These are phyloP conservation scores for Lecanicillium sp. DNA, from an alignment of 2,329 filamentous ascomycete genomes.

Conservation along the genomic window DNA sequence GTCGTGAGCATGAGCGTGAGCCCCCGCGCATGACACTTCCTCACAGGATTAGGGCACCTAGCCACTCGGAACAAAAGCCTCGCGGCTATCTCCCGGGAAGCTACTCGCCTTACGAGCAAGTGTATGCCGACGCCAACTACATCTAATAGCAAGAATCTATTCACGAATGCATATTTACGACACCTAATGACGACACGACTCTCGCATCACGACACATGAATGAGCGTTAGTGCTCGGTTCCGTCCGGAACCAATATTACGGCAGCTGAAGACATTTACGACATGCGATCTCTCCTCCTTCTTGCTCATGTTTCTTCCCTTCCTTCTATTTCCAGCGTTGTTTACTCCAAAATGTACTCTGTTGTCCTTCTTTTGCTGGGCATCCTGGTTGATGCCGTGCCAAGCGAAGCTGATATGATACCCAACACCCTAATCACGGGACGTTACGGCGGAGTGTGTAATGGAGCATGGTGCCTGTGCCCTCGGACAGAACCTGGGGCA, in stretches of 20 bases:
- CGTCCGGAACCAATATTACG: neutral
- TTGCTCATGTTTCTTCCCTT: conserved; percentile 1
- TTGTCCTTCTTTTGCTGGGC: conserved; percentile 16
- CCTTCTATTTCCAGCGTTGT: conserved; percentile 19
- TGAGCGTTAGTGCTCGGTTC: neutral
- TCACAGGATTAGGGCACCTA: conserved; percentile 41
- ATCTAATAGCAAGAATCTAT: neutral
- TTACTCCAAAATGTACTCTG: conserved; percentile 18
- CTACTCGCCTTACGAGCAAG: conserved; percentile 14
- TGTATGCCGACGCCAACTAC: conserved; percentile 15
- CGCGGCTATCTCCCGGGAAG: conserved; percentile 27
- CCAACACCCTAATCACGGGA: conserved; percentile 11
- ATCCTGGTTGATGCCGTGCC: conserved; percentile 12
- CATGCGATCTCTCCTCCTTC: conserved; percentile 15
- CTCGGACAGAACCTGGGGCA: neutral
- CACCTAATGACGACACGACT: conserved; percentile 14
- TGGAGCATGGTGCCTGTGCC: conserved; percentile 6
- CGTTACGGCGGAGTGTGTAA: conserved; percentile 10
- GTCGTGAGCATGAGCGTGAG: conserved; percentile 37
- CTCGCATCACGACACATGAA: conserved; percentile 6
- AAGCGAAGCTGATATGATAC: conserved; percentile 13
- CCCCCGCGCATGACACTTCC: conserved; percentile 29
- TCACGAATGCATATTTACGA: conserved; percentile 3
- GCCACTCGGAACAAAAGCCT: conserved; percentile 42
- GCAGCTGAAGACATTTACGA: conserved; percentile 11